Percentiles rank a stretch among this genome's conserved stretches.
Conservation (phyloP, 768 basidiomycete species). For the Termitomyces titanicus region DNA sequence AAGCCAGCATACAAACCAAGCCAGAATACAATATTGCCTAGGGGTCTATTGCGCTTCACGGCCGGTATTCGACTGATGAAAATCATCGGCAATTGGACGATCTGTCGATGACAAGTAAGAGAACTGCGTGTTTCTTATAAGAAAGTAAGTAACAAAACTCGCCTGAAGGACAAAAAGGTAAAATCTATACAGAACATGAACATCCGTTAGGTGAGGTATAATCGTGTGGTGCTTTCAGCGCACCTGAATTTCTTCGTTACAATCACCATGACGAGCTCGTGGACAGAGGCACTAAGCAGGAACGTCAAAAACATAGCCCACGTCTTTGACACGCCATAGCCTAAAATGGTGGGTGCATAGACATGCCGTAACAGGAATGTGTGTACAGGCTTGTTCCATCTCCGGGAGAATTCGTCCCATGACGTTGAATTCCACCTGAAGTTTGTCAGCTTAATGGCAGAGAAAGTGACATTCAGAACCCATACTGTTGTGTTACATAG, state of each 20-base stretch:
- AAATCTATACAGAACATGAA: conserved; percentile 43
- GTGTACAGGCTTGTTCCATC: conserved; percentile 98
- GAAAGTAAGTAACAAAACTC: conserved; percentile 11
- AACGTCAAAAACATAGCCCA: conserved; percentile 94
- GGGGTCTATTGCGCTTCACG: conserved; percentile 75
- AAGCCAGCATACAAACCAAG: conserved; percentile 88
- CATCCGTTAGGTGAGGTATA: neutral
- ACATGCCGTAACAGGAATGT: conserved; percentile 93
- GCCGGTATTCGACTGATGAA: conserved; percentile 70
- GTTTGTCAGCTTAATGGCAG: neutral
- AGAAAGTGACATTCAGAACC: neutral
- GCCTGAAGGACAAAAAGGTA: conserved; percentile 82
- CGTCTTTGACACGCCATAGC: conserved; percentile 69
- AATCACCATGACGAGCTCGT: conserved; percentile 95
- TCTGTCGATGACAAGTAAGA: conserved; percentile 33
- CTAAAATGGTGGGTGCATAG: conserved; percentile 82
- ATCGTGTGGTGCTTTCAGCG: conserved; percentile 17
- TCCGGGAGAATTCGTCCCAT: conserved; percentile 96
- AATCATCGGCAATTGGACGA: conserved; percentile 92
- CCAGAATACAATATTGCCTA: conserved; percentile 93
- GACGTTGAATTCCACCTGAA: conserved; percentile 92
- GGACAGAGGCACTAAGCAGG: conserved; percentile 81
- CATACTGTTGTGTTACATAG: conserved; percentile 13
- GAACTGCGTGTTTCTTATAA: neutral
- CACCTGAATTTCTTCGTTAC: conserved; percentile 91